Conservation (phyloP, 1,284 basidiomycete genomes). For the Takashimella tepidaria region DNA sequence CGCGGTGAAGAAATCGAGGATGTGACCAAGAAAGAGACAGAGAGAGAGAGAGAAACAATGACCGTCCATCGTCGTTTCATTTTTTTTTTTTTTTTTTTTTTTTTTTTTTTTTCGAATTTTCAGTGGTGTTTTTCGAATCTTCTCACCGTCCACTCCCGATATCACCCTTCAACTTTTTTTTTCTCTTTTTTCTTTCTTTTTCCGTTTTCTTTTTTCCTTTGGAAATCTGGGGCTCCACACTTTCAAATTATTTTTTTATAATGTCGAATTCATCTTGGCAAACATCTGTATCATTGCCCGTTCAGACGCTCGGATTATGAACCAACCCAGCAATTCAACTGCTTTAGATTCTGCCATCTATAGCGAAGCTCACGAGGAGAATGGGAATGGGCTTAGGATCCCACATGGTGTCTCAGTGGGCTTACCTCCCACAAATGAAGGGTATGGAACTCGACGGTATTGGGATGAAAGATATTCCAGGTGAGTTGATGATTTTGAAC, state of each 20-base stretch:
- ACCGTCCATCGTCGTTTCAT: neutral
- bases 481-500: conserved; percentile 49
- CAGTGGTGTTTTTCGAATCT: no score
- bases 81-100: neutral
- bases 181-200: no score
- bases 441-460: conserved; percentile 68
- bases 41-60: neutral
- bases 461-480: conserved; percentile 70
- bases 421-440: conserved; percentile 63
- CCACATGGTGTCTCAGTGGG: conserved; percentile 35
- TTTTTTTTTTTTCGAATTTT: neutral
- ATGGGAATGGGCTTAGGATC: neutral
- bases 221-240: neutral
- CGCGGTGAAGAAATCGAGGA: neutral
- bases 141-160: no score
- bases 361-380: neutral
- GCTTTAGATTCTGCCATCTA: no score
- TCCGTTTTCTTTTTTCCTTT: neutral
- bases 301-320: no score
- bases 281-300: neutral
- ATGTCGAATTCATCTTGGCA: neutral
- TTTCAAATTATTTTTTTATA: neutral
- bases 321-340: no score
- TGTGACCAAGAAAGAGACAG: neutral
- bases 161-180: no score